Percentiles rank a stretch among this genome's conserved stretches.
phyloP scores from a whole-genome alignment of 352 stramenopile species.

The Pythium pyrilobum region DNA sequence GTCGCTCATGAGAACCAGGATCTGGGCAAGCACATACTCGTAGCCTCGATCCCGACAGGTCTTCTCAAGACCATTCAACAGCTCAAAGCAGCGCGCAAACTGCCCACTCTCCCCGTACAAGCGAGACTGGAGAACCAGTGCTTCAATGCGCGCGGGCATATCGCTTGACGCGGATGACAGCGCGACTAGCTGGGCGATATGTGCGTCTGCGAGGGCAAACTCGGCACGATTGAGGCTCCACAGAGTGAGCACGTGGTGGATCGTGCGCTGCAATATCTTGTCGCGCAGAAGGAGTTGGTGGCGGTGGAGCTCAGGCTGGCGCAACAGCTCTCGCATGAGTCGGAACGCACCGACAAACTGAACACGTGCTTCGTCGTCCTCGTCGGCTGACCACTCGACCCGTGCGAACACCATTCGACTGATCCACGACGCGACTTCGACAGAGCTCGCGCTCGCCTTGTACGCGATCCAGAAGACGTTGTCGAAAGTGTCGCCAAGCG shows the following conservation, averaged over 20 bases:
- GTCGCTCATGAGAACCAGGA: slow-evolving; percentile 38
- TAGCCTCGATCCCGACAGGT: slow-evolving; percentile 38
- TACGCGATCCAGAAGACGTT: slow-evolving; percentile 50
- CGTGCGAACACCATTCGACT: slow-evolving; percentile 32
- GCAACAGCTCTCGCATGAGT: slow-evolving; percentile 1
- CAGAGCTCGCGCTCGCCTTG: slow-evolving; percentile 37
- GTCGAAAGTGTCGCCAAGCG: slow-evolving; percentile 41
- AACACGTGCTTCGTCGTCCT: background rate
- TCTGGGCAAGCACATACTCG: slow-evolving; percentile 42
- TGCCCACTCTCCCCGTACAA: slow-evolving; percentile 30
- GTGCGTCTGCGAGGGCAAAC: slow-evolving; percentile 27
- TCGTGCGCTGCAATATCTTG: slow-evolving; percentile 32
- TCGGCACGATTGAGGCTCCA: slow-evolving; percentile 53
- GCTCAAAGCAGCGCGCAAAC: slow-evolving; percentile 29
- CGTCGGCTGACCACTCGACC: slow-evolving; percentile 5
- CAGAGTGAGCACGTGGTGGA: slow-evolving; percentile 46
- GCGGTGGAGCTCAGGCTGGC: slow-evolving; percentile 5
- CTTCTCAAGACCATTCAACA: slow-evolving; percentile 34
- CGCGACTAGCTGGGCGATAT: slow-evolving; percentile 35
- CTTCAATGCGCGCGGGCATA: slow-evolving; percentile 39
- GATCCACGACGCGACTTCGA: slow-evolving; percentile 49
- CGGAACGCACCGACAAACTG: slow-evolving; percentile 10
- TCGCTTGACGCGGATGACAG: slow-evolving; percentile 48
- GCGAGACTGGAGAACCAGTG: slow-evolving; percentile 25
- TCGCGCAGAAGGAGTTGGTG: slow-evolving; percentile 10